These are phyloP conservation scores for Paracamarosporium sp. DNA, from an alignment of 2,329 filamentous ascomycete species.

Conservation along the genomic window DNA sequence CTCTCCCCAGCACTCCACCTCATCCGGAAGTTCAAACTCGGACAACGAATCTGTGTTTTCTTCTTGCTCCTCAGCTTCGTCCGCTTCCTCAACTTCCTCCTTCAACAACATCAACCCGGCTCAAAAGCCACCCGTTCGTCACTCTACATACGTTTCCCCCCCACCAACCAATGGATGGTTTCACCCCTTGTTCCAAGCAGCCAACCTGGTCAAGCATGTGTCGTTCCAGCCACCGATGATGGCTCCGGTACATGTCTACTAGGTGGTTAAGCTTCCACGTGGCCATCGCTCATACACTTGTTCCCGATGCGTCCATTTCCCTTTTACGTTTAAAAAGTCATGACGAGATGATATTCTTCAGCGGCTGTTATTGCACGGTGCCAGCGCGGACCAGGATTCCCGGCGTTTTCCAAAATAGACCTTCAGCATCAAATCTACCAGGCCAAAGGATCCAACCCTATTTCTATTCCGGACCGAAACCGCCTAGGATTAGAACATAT, in stretches of 20 bases:
- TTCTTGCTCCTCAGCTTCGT: conserved; percentile 45
- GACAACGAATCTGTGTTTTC: conserved; percentile 51
- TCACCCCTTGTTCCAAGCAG: conserved; percentile 49
- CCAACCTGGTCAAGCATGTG: conserved; percentile 49
- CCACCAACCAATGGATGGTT: conserved; percentile 46
- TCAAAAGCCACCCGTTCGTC: conserved; percentile 37
- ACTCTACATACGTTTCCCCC: conserved; percentile 47
- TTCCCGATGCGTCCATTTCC: conserved; percentile 43
- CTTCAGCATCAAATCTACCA: conserved; percentile 19
- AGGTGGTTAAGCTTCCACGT: conserved; percentile 19
- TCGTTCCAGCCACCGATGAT: conserved; percentile 49
- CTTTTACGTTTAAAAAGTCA: conserved; percentile 41
- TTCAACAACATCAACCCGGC: conserved; percentile 38
- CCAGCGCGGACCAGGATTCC: conserved; percentile 28
- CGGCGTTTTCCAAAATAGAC: conserved; percentile 42
- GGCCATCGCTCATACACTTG: conserved; percentile 29
- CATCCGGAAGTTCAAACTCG: conserved; percentile 47
- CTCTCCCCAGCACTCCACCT: conserved; percentile 39
- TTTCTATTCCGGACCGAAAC: conserved; percentile 2
- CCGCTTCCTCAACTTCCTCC: conserved; percentile 44
- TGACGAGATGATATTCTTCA: conserved; percentile 42
- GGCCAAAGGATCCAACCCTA: conserved; percentile 8
- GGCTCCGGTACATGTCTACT: conserved; percentile 47
- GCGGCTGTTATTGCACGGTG: conserved; percentile 36
- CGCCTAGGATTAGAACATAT: conserved; percentile 32